A percentile compares a stretch with the other conserved stretches of the same genome.
Evolutionary conservation across 2,329 filamentous ascomycete species (phyloP).

Genomic region (Apiospora hydei): DNA sequence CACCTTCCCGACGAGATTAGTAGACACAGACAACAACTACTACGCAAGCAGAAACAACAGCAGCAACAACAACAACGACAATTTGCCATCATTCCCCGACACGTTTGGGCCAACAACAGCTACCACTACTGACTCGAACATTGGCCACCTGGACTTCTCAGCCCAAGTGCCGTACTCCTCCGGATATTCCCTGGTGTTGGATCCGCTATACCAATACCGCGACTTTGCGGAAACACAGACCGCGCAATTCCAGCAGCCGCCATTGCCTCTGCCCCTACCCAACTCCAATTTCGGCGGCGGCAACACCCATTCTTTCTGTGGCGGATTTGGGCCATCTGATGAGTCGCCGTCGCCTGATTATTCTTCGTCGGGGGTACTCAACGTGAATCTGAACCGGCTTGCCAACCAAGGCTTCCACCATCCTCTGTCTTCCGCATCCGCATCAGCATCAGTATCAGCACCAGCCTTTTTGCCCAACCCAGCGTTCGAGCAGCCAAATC

Average conservation of each 20-base stretch:
- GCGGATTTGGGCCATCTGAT: not conserved
- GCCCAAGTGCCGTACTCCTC: not conserved
- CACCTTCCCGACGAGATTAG: not conserved
- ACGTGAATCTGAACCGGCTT: not conserved
- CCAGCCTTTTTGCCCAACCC: not conserved
- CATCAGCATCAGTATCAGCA: too few relatives aligned
- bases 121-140: not conserved
- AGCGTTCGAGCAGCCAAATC: not conserved
- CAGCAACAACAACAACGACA: not conserved
- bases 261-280: slow-evolving; percentile 11
- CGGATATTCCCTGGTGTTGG: slow-evolving; percentile 2
- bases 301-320: not conserved
- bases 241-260: slow-evolving; percentile 1
- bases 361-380: not conserved
- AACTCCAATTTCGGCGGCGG: slow-evolving; percentile 2
- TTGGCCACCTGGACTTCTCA: not conserved
- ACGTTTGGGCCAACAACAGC: not conserved
- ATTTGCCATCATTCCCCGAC: slow-evolving; percentile 10
- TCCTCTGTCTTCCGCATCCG: not conserved
- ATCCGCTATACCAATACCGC: slow-evolving; percentile 12
- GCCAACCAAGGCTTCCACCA: not conserved
- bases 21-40: not conserved
- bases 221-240: slow-evolving; percentile 5
- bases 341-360: not conserved
- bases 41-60: not conserved